Evolutionary conservation across 2,329 filamentous ascomycete genomes (phyloP).

Genomic region (Biscogniauxia marginata): DNA sequence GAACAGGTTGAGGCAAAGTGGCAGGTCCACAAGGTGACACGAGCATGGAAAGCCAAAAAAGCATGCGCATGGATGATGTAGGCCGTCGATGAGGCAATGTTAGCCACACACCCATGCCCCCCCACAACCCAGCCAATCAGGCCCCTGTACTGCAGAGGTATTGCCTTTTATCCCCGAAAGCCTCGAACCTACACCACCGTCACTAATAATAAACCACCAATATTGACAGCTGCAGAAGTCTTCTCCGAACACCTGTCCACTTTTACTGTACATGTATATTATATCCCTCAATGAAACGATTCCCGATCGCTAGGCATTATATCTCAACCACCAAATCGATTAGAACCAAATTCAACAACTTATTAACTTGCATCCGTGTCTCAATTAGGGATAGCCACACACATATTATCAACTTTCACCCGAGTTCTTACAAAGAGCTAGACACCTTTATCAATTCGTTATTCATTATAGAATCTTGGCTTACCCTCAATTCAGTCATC

Average conservation of each 20-base stretch:
- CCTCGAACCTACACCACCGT: too few species aligned
- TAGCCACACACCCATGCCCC: neutral
- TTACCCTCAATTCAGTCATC: neutral
- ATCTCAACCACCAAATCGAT: neutral
- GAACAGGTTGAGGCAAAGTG: slow-evolving; percentile 21
- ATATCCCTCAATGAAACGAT: too few species aligned
- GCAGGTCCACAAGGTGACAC: slow-evolving; percentile 21
- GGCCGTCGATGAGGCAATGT: neutral
- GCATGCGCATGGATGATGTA: neutral
- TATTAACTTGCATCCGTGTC: too few species aligned
- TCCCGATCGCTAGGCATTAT: too few species aligned
- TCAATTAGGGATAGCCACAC: too few species aligned
- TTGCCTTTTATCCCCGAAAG: neutral
- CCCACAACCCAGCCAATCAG: neutral
- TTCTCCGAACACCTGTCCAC: too few species aligned
- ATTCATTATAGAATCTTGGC: neutral
- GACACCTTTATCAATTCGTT: neutral
- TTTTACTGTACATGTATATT: too few species aligned
- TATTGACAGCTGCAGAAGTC: too few species aligned
- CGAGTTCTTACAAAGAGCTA: too few species aligned
- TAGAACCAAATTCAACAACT: slow-evolving; percentile 4
- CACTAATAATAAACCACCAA: too few species aligned
- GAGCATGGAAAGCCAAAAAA: neutral
- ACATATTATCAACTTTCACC: too few species aligned
- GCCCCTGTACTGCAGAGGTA: neutral